Evolutionary conservation across 2,329 filamentous ascomycete genomes (phyloP).

Genomic region (Bisporella sp.): DNA sequence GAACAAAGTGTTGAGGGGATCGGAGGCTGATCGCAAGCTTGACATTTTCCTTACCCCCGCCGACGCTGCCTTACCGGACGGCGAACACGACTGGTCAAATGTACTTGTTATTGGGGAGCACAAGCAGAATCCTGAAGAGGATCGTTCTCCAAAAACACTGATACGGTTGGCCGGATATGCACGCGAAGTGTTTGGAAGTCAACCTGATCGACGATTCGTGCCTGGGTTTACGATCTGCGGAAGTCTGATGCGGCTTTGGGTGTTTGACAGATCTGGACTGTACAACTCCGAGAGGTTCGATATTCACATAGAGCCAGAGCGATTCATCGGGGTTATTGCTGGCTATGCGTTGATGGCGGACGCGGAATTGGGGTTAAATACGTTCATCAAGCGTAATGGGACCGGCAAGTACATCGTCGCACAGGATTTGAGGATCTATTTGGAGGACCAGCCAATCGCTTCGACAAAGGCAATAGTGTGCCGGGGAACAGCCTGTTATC

Average conservation of each 20-base stretch:
- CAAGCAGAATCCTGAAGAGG: conserved; percentile 16
- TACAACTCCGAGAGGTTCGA: conserved; percentile 27
- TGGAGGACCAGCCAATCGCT: conserved; percentile 14
- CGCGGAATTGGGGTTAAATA: conserved; percentile 26
- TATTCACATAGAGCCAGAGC: conserved; percentile 24
- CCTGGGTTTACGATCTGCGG: conserved; percentile 23
- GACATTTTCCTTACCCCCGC: conserved; percentile 16
- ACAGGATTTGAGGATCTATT: conserved; percentile 13
- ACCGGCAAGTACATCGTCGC: conserved; percentile 13
- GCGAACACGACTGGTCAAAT: conserved; percentile 16
- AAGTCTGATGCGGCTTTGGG: conserved; percentile 25
- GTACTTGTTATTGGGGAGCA: conserved; percentile 18
- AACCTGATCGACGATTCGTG: conserved; percentile 27
- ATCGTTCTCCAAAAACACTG: conserved; percentile 16
- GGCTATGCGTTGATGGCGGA: conserved; percentile 27
- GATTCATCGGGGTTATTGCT: conserved; percentile 22
- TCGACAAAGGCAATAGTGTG: conserved; percentile 17
- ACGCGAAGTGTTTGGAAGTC: conserved; percentile 23
- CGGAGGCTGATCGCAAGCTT: conserved; percentile 20
- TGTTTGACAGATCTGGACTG: conserved; percentile 28
- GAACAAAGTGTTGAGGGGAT: conserved; percentile 20
- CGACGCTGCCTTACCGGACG: conserved; percentile 10
- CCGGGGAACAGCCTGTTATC: conserved; percentile 14
- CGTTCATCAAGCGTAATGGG: conserved; percentile 16
- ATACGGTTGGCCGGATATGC: conserved; percentile 20